These are phyloP conservation scores for Calonectria crousiana DNA, from an alignment of 2,329 filamentous ascomycete species.

Conservation along the genomic window DNA sequence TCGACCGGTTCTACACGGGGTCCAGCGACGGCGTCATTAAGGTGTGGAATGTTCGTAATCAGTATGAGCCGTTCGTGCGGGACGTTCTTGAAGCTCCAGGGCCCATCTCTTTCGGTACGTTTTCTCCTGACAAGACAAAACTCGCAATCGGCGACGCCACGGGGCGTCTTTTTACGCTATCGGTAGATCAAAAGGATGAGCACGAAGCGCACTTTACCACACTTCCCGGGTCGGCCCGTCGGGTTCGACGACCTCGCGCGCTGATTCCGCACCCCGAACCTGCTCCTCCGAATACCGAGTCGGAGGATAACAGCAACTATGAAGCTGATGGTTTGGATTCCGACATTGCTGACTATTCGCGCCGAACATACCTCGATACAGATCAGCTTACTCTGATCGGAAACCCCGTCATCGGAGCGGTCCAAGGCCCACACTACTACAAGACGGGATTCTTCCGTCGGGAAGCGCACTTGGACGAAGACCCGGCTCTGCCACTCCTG, in stretches of 20 bases:
- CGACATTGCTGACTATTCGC: conserved; percentile 42
- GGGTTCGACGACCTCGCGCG: conserved; percentile 59
- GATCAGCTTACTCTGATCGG: conserved; percentile 56
- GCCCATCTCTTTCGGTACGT: conserved; percentile 69
- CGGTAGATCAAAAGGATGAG: conserved; percentile 59
- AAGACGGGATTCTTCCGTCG: conserved; percentile 58
- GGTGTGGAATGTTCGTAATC: conserved; percentile 70
- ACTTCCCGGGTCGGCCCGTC: conserved; percentile 50
- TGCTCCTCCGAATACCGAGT: conserved; percentile 50
- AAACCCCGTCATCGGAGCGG: conserved; percentile 64
- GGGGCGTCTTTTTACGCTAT: conserved; percentile 69
- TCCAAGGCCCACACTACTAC: conserved; percentile 67
- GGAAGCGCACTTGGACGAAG: conserved; percentile 61
- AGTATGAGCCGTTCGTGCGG: conserved; percentile 59
- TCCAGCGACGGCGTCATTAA: conserved; percentile 73
- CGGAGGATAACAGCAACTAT: conserved; percentile 2
- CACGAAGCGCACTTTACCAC: conserved; percentile 50
- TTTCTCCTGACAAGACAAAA: conserved; percentile 67
- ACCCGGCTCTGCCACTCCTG: conserved; percentile 59
- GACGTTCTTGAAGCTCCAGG: conserved; percentile 67
- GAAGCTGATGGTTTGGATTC: conserved; percentile 21
- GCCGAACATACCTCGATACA: conserved; percentile 50
- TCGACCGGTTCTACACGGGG: conserved; percentile 72
- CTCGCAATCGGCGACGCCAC: conserved; percentile 72
- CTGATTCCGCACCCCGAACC: conserved; percentile 65